A percentile compares a stretch with the other conserved stretches of the same genome.
Conservation (phyloP, 371 early-diverging fungal genomes). For the Nosema muscidifuracis region DNA sequence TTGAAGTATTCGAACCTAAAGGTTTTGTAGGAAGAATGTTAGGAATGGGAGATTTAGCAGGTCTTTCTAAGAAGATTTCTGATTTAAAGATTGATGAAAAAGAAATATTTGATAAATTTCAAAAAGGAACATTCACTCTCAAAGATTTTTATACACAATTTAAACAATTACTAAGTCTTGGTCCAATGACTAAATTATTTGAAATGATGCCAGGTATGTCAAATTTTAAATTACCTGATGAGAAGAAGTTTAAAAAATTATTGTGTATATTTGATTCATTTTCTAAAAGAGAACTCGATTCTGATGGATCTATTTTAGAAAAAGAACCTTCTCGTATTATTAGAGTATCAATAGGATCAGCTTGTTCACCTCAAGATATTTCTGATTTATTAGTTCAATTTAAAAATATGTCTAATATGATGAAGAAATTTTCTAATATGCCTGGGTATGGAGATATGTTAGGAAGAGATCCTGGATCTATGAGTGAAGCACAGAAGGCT, state of each 20-base stretch:
- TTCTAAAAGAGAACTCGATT: conserved; percentile 81
- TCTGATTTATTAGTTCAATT: conserved; percentile 75
- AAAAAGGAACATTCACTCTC: conserved; percentile 73
- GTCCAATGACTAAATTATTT: conserved; percentile 83
- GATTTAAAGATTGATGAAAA: conserved; percentile 78
- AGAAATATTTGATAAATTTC: conserved; percentile 81
- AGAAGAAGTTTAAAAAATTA: conserved; percentile 70
- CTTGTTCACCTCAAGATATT: conserved; percentile 74
- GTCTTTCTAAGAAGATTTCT: conserved; percentile 82
- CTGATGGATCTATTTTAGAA: conserved; percentile 77
- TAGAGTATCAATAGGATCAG: conserved; percentile 82
- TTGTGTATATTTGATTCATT: conserved; percentile 93
- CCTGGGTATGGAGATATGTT: conserved; percentile 49
- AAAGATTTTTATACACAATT: conserved; percentile 93
- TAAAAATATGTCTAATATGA: conserved; percentile 74
- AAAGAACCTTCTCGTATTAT: conserved; percentile 70
- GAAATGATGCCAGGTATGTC: conserved; percentile 93
- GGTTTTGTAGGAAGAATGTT: conserved; percentile 88
- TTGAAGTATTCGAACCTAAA: conserved; percentile 84
- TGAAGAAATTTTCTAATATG: conserved; percentile 79
- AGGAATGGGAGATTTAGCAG: conserved; percentile 86
- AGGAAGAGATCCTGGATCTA: conserved; percentile 15
- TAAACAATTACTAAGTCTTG: conserved; percentile 81
- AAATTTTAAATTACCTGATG: conserved; percentile 68
- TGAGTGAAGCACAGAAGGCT: conserved; percentile 34